Evolutionary conservation across 768 basidiomycete genomes (phyloP), one percentile per base, ranked within the genome.

Genomic region (Tulasnella sp.): DNA sequence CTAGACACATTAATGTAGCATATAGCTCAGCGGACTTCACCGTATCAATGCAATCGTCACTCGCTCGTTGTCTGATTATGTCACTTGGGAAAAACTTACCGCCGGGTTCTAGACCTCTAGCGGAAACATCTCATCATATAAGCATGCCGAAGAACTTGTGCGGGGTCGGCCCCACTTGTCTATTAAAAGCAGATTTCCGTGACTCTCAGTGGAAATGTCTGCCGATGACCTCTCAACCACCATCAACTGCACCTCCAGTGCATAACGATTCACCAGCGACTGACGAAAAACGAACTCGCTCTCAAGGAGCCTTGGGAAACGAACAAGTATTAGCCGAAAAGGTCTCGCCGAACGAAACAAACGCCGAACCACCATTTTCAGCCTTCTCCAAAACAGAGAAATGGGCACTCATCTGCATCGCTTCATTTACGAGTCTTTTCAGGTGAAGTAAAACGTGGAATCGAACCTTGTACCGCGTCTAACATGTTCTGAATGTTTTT

Each of bases 311-410:
- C n/a, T 5, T 15, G 11, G 32, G 26, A 5, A 67, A 67, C 13
- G 61, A 29, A 35, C 29, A n/a, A 9, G n/a, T 9, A 13, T 11
- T 23, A 61, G 5, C 57, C 29, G 9, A n/a, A 26, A 29, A n/a
- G 57, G 57, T 1, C 32, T 23, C 26, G 26, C n/a, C 61, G 18
- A 0, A 35, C 9, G n/a, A 15, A 29, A 10, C 61, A 26, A 35
- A 74, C 2, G 11, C 20, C 15, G 44, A 44, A 42, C 73, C 73
- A 44, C 29, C 32, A 0, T 72, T 72, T 37, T 72, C 73, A 16
- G 72, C 73, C 26, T 78, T 78, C 35, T 73, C 78, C 16, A 72
- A 67, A n/a, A 44, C 61, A n/a, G 78, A 78, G 57, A 78, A 78
- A 67, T 78, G 78, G 78, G 55, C 67, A 32, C 55, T 78, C 9